Percentiles rank a stretch among this genome's conserved stretches.
Evolutionary conservation across 371 early-diverging fungal genomes (phyloP).

Genomic region (Mucor lusitanicus): DNA sequence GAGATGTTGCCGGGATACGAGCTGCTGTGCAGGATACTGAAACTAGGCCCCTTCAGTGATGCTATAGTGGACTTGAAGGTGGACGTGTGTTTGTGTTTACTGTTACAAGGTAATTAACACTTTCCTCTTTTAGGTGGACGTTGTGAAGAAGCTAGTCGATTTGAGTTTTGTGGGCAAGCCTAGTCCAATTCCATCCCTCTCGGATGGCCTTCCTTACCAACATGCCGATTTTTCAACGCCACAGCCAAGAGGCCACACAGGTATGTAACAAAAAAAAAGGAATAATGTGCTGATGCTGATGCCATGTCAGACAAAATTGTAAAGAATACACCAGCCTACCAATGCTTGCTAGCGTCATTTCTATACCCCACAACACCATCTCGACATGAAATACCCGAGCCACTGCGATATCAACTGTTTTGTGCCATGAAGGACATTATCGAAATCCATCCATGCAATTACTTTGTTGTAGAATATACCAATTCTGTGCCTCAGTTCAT

Average conservation of each 20-base stretch:
- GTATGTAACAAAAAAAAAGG: background rate
- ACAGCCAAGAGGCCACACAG: slow-evolving; percentile 19
- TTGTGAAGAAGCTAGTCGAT: slow-evolving; percentile 46
- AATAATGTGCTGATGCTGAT: background rate
- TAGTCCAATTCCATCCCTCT: slow-evolving; percentile 40
- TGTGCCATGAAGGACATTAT: slow-evolving; percentile 43
- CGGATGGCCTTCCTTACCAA: slow-evolving; percentile 62
- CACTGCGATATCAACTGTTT: slow-evolving; percentile 36
- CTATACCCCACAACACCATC: slow-evolving; percentile 34
- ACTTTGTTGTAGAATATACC: slow-evolving; percentile 53
- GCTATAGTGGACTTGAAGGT: slow-evolving; percentile 20
- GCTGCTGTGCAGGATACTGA: slow-evolving; percentile 11
- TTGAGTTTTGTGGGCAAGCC: slow-evolving; percentile 54
- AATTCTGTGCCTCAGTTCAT: slow-evolving; percentile 57
- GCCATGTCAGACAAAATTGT: slow-evolving; percentile 30
- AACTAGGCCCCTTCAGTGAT: slow-evolving; percentile 8
- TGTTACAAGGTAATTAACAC: slow-evolving; percentile 2
- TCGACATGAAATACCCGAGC: slow-evolving; percentile 15
- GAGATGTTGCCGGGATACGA: slow-evolving; percentile 16
- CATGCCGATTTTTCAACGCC: slow-evolving; percentile 41
- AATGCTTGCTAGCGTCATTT: slow-evolving; percentile 44
- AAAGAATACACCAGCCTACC: slow-evolving; percentile 51
- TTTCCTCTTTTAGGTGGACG: slow-evolving; percentile 36
- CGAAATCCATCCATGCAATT: slow-evolving; percentile 52
- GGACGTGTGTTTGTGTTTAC: background rate